Evolutionary conservation across 768 basidiomycete species (phyloP), one percentile per base, ranked within the genome.

Genomic region (Coprinopsis strossmayeri): DNA sequence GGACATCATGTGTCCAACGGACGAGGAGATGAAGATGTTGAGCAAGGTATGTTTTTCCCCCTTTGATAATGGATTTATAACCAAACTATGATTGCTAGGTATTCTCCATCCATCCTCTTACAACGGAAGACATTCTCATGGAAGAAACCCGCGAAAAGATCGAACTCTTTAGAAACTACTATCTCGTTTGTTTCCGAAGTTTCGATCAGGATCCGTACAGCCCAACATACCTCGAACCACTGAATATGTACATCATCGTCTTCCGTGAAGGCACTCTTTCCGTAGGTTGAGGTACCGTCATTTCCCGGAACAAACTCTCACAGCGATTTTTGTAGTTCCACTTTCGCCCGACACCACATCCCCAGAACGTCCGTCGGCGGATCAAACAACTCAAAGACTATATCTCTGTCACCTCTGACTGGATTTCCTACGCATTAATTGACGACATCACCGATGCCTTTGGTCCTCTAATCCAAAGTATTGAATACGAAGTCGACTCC

Each of bases 91-190:
- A 21, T 41, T 18, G 26, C 11, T 53, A 96, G 94, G 93, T 95
- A 9, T 99, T 98, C 66, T 79, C 78, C 17, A 96, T 99, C 59
- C 96, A 99, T 69, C 96, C 96, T 2, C 76, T 99, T 55, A 99
- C 96, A 3, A 95, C 95, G 17, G 96, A 99, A 72, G 96, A 99
- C 72, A 98, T 99, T 62, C 84, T 90, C 60, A 96, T 98, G 87
- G 96, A 99, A 67, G 96, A 99, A 71, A 89, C 94, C 34, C 91
- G 96, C 60, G 96, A 99, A 72, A 99, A 99, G 74, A 99, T 99
- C 58, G 96, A 99, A 64, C 80, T 99, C 17, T 99, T 98, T 78
- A 79, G 94, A 47, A 95, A 95, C 63, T 99, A 99, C 65, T 98
- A 97, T 64, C 81, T 99, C 46, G 96, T 98, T 53, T 98, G 95